Evolutionary conservation across 2,329 filamentous ascomycete genomes (phyloP).

Genomic region (Hypoxylon sp.): DNA sequence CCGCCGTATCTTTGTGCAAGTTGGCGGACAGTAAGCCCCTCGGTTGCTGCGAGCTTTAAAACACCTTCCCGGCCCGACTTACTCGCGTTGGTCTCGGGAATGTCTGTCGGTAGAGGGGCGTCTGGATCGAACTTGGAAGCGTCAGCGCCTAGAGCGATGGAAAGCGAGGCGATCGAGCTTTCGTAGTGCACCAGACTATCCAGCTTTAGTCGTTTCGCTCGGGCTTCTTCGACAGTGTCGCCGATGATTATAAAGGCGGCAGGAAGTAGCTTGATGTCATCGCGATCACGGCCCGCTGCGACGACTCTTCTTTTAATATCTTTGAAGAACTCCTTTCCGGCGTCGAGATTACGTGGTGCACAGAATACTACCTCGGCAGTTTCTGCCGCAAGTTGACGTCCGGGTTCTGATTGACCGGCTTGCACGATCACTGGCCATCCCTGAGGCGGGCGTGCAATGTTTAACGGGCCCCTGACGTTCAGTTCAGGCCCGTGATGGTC

Average conservation of each 20-base stretch:
- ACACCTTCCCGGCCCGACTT: conserved; percentile 63
- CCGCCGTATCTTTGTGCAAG: conserved; percentile 66
- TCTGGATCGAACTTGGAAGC: conserved; percentile 65
- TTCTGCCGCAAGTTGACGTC: conserved; percentile 65
- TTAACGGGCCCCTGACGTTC: conserved; percentile 64
- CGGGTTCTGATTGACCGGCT: conserved; percentile 67
- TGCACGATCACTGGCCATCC: conserved; percentile 71
- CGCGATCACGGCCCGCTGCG: conserved; percentile 61
- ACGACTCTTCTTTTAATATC: conserved; percentile 66
- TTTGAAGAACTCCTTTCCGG: conserved; percentile 63
- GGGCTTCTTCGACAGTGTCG: conserved; percentile 64
- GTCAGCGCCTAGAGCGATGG: conserved; percentile 63
- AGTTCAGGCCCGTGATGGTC: conserved; percentile 66
- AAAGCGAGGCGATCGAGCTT: conserved; percentile 67
- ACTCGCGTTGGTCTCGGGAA: conserved; percentile 69
- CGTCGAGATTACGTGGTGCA: conserved; percentile 61
- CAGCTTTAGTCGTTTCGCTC: conserved; percentile 63
- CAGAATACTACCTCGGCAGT: conserved; percentile 69
- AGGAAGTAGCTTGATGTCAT: conserved; percentile 67
- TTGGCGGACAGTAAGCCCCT: conserved; percentile 65
- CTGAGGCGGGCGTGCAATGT: conserved; percentile 67
- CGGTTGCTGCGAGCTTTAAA: conserved; percentile 61
- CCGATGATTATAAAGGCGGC: conserved; percentile 66
- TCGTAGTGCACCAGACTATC: conserved; percentile 69
- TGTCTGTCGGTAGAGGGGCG: conserved; percentile 61